Percentiles rank a stretch among this genome's conserved stretches.
These are phyloP conservation scores for Ascochyta koolunga DNA, from an alignment of 2,329 filamentous ascomycete genomes.

Conservation along the genomic window DNA sequence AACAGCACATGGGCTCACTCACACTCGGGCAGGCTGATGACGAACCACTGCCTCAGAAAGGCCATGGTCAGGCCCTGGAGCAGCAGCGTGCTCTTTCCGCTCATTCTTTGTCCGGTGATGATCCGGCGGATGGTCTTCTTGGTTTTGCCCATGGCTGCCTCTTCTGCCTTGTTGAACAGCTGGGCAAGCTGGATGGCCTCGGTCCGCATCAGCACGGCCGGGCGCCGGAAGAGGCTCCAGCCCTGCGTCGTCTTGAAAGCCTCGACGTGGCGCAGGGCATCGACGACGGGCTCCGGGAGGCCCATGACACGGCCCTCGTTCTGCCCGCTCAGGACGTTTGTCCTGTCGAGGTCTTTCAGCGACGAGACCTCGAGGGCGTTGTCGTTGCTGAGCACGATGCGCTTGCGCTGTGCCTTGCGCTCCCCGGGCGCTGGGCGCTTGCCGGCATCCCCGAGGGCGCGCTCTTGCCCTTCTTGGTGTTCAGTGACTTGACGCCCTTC, in stretches of 20 bases:
- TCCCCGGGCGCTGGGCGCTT: conserved; percentile 73
- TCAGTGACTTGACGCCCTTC: conserved; percentile 48
- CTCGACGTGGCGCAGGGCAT: conserved; percentile 80
- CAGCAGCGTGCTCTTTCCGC: conserved; percentile 86
- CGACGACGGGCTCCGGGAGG: conserved; percentile 72
- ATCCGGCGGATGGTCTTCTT: conserved; percentile 68
- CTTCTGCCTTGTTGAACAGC: conserved; percentile 57
- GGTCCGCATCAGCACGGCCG: conserved; percentile 76
- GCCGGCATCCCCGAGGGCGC: conserved; percentile 49
- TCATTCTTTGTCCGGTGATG: conserved; percentile 72
- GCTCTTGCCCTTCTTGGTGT: conserved; percentile 51
- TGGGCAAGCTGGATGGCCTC: conserved; percentile 77
- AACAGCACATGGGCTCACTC: conserved; percentile 35
- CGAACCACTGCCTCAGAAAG: conserved; percentile 83
- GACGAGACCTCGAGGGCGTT: conserved; percentile 82
- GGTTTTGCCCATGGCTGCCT: conserved; percentile 56
- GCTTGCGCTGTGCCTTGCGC: conserved; percentile 84
- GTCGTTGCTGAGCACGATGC: conserved; percentile 90
- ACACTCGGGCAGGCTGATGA: conserved; percentile 91
- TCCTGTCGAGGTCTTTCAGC: conserved; percentile 67
- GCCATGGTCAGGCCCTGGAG: conserved; percentile 84
- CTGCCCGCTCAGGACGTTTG: conserved; percentile 50
- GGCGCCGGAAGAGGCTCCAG: conserved; percentile 85
- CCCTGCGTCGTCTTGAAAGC: conserved; percentile 90
- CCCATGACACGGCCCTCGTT: conserved; percentile 70